Evolutionary conservation across 2,329 filamentous ascomycete genomes (phyloP).

Genomic region (Ophiocordyceps polyrhachis-furcata): DNA sequence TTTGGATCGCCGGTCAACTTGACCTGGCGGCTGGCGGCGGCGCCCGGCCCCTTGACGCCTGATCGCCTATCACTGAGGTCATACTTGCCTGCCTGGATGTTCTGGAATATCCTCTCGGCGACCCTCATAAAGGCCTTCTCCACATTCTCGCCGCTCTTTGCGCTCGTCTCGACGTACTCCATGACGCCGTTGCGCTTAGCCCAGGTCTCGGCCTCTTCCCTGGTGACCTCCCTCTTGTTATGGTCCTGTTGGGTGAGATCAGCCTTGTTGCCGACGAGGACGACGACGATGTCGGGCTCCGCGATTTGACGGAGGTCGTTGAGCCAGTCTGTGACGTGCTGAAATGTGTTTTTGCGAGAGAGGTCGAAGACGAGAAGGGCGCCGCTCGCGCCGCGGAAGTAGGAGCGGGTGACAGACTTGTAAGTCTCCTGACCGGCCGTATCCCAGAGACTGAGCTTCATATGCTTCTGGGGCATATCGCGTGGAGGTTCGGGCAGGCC

Average conservation of each 20-base stretch:
- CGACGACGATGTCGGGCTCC: slow-evolving; percentile 84
- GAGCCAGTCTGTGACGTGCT: slow-evolving; percentile 81
- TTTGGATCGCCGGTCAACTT: slow-evolving; percentile 22
- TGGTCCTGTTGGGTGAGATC: slow-evolving; percentile 46
- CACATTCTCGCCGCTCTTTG: slow-evolving; percentile 87
- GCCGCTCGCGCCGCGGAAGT: slow-evolving; percentile 62
- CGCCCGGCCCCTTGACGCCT: slow-evolving; percentile 61
- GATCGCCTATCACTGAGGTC: slow-evolving; percentile 84
- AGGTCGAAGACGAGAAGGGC: slow-evolving; percentile 89
- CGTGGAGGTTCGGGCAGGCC: slow-evolving; percentile 37
- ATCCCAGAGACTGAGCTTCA: slow-evolving; percentile 92
- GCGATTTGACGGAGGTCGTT: slow-evolving; percentile 87
- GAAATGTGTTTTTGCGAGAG: slow-evolving; percentile 65
- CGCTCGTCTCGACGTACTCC: slow-evolving; percentile 89
- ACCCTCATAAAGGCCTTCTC: slow-evolving; percentile 87
- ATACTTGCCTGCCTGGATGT: slow-evolving; percentile 88
- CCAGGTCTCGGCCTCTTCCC: slow-evolving; percentile 77
- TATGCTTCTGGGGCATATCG: slow-evolving; percentile 44
- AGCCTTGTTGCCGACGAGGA: slow-evolving; percentile 88
- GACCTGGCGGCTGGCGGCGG: slow-evolving; percentile 27
- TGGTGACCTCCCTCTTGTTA: slow-evolving; percentile 62
- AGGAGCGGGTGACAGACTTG: slow-evolving; percentile 85
- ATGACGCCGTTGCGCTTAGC: slow-evolving; percentile 69
- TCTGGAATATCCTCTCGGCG: slow-evolving; percentile 87
- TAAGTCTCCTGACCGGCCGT: slow-evolving; percentile 96